Conservation (phyloP, 1,139 yeast genomes). For the Geotrichum aggregatum region DNA sequence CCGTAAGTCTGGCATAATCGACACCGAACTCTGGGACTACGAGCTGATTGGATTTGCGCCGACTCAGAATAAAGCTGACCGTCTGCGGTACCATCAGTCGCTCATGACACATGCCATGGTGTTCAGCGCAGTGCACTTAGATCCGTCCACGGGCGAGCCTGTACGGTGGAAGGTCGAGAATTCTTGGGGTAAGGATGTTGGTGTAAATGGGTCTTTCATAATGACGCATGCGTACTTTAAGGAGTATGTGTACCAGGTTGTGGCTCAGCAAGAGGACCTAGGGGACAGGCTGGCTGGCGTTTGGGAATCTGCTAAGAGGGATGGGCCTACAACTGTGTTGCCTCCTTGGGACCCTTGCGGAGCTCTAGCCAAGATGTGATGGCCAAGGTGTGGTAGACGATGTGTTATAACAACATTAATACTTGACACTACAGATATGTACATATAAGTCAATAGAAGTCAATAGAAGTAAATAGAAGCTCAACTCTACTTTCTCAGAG, state of each 20-base stretch:
- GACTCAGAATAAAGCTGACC: conserved; percentile 54
- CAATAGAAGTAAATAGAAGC: too few species aligned
- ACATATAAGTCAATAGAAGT: too few species aligned
- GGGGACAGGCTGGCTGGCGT: conserved; percentile 44
- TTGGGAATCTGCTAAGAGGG: conserved; percentile 45
- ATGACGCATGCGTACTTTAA: conserved; percentile 83
- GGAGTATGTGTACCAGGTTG: conserved; percentile 80
- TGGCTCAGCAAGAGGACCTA: conserved; percentile 45
- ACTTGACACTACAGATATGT: too few species aligned
- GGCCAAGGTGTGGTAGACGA: too few species aligned
- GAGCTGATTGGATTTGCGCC: conserved; percentile 58
- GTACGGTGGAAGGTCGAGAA: conserved; percentile 79
- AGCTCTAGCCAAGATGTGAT: conserved; percentile 63
- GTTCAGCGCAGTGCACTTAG: conserved; percentile 66
- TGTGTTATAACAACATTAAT: too few species aligned
- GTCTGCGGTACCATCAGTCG: conserved; percentile 55
- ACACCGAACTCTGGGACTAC: conserved; percentile 63
- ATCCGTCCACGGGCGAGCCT: conserved; percentile 49
- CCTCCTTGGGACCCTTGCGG: conserved; percentile 90
- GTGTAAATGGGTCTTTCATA: conserved; percentile 68
- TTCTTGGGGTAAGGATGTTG: conserved; percentile 74
- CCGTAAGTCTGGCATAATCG: conserved; percentile 62
- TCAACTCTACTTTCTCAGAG: too few species aligned
- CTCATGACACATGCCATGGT: conserved; percentile 88
- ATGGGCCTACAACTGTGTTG: conserved; percentile 42